Evolutionary conservation across 2,329 filamentous ascomycete species (phyloP), one percentile per base, ranked within the genome.

Genomic region (Anisogramma anomala): DNA sequence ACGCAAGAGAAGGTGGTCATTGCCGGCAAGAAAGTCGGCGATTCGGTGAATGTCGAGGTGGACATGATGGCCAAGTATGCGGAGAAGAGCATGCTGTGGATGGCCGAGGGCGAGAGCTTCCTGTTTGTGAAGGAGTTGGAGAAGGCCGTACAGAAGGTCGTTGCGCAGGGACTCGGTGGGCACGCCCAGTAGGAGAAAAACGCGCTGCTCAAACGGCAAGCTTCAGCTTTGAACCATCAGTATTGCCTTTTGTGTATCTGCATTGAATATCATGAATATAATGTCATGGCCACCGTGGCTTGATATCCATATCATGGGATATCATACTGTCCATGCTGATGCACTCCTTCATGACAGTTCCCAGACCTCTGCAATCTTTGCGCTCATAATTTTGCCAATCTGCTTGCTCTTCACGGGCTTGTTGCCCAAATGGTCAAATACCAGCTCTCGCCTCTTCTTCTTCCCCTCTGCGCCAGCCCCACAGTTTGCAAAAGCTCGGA

Each of bases 1-100:
- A 95, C 91, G 9, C 91, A 96, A 66, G 85, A 89, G 62, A 84
- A 84, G 61, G 80, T 98, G 13, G 82, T 94, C 13, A 78, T 86
- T 48, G 84, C 84, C 2, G 68, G 67, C 39, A 95, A 95, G 73
- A 69, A 74, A 61, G 64, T 72, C 22, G 87, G 88, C 2, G 85
- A 94, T 5, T 74, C 79, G 36, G 84, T 94, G 47, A 95, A 95
- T 56, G 75, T 95, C 26, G 88, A 95, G 68, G 89, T 94, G 40
- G 88, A 95, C 58, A 85, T 94, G 67, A 72, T 80, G 65, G 77
- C 75, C 38, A 89, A 89, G 65, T 88, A 88, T 54, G 83, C 85
- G 2, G 83, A 88, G 67, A 95, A 95, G 75, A 89, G 84, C 48
- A 77, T 95, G 42, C 72, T 79, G 15, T 91, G 88, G 61, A 78